phyloP scores from a whole-genome alignment of 2,329 filamentous ascomycete species.

The Scleromitrula shiraiana region DNA sequence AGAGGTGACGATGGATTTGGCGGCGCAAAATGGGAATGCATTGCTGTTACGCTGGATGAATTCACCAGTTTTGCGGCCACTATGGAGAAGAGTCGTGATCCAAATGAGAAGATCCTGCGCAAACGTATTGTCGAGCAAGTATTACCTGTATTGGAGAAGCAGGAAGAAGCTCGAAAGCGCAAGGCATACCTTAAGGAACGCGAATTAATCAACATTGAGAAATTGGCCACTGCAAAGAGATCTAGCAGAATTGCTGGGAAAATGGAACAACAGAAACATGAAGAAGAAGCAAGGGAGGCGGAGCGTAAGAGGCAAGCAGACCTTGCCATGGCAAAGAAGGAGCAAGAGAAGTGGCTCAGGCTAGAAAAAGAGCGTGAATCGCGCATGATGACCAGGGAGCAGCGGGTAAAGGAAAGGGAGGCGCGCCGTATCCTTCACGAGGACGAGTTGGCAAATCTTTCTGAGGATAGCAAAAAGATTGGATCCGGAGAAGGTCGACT shows the following conservation, averaged over 20 bases:
- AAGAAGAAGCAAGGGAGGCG: constrained; percentile 63
- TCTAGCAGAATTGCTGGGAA: constrained; percentile 84
- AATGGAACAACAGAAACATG: constrained; percentile 66
- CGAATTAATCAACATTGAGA: constrained; percentile 73
- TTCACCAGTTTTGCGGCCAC: constrained; percentile 63
- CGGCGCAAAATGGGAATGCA: constrained; percentile 80
- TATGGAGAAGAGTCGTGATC: constrained; percentile 69
- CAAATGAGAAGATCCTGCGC: constrained; percentile 74
- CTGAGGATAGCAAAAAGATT: constrained; percentile 62
- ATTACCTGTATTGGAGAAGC: constrained; percentile 74
- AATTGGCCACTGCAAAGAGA: constrained; percentile 87
- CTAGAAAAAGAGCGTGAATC: constrained; percentile 68
- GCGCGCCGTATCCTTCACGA: constrained; percentile 74
- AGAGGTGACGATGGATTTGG: constrained; percentile 58
- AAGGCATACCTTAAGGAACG: constrained; percentile 62
- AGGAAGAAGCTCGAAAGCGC: constrained; percentile 65
- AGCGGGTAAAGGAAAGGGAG: constrained; percentile 79
- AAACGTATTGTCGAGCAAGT: constrained; percentile 68
- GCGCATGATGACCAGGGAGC: constrained; percentile 75
- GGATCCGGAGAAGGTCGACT: constrained; percentile 50
- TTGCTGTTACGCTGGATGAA: constrained; percentile 75
- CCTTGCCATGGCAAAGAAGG: constrained; percentile 56
- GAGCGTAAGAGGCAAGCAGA: constrained; percentile 59
- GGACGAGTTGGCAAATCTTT: constrained; percentile 71
- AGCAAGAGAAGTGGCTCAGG: constrained; percentile 51